Evolutionary conservation across 352 stramenopile species (phyloP).

Genomic region (Blastocystis sp.): DNA sequence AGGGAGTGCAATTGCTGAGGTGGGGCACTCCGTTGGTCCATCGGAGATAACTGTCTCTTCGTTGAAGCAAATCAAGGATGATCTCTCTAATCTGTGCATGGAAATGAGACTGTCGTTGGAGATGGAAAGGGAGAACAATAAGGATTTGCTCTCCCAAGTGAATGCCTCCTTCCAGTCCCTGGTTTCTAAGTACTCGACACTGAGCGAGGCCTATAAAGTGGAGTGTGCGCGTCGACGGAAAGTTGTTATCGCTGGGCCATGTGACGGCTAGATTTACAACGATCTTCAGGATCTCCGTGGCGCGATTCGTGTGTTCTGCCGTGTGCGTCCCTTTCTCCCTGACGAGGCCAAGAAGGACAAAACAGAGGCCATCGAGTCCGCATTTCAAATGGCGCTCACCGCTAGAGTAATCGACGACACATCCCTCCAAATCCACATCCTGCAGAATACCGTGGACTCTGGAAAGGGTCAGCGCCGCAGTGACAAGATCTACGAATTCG

Average conservation of each 20-base stretch:
- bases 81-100: conserved; percentile 54
- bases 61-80: conserved; percentile 19
- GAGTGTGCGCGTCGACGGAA: conserved; percentile 50
- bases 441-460: conserved; percentile 34
- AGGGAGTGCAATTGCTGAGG: background rate
- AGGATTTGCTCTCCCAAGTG: background rate
- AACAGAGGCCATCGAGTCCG: conserved; percentile 1
- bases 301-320: conserved; percentile 66
- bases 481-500: conserved; percentile 70
- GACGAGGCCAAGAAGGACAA: background rate
- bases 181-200: background rate
- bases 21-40: background rate
- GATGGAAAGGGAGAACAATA: conserved; percentile 40
- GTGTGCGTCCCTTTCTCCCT: conserved; percentile 44
- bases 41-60: background rate
- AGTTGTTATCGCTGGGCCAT: background rate
- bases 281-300: conserved; percentile 48
- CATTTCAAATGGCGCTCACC: background rate
- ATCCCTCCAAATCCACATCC: conserved; percentile 34
- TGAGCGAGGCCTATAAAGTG: conserved; percentile 26
- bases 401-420: conserved; percentile 33
- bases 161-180: background rate
- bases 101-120: conserved; percentile 42
- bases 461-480: conserved; percentile 50
- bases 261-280: conserved; percentile 38